Percentiles rank a stretch among this genome's conserved stretches.
Evolutionary conservation across 1,139 yeast genomes (phyloP).

Genomic region (Arxiozyma telluris): DNA sequence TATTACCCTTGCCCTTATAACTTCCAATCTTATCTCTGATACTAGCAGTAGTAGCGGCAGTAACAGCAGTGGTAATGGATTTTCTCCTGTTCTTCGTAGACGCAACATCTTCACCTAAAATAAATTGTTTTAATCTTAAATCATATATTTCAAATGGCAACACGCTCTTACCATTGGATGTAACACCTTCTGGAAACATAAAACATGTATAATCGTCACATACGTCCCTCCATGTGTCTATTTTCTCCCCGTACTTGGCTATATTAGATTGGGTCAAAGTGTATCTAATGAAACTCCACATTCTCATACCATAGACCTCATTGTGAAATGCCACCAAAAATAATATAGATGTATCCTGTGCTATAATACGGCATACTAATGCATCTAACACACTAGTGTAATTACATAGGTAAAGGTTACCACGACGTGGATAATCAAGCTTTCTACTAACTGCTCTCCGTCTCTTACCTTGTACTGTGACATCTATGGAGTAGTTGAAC

Average conservation of each 20-base stretch:
- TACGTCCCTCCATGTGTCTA: neutral
- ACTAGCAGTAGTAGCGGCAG: too few species aligned
- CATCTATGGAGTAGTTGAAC: conserved; percentile 29
- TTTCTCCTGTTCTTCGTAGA: neutral
- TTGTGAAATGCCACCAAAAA: conserved; percentile 43
- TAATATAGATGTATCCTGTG: conserved; percentile 30
- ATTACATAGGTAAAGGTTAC: conserved; percentile 41
- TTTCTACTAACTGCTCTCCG: conserved; percentile 34
- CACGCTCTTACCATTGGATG: conserved; percentile 55
- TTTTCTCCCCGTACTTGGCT: conserved; percentile 12
- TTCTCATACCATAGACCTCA: conserved; percentile 32
- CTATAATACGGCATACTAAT: conserved; percentile 31
- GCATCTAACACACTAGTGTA: conserved; percentile 50
- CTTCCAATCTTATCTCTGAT: neutral
- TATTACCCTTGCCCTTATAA: neutral
- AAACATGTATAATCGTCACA: conserved; percentile 35
- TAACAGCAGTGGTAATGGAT: neutral
- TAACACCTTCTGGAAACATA: conserved; percentile 58
- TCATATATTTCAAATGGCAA: conserved; percentile 38
- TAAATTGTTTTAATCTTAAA: conserved; percentile 12
- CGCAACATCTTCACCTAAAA: neutral
- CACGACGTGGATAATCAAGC: conserved; percentile 35
- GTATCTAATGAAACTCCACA: conserved; percentile 35
- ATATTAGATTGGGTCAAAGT: conserved; percentile 20
- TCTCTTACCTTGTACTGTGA: conserved; percentile 46